A percentile compares a stretch with the other conserved stretches of the same genome.
Conservation (phyloP, 2,329 filamentous ascomycete species). For the Torrubiellomyces zombiae region DNA sequence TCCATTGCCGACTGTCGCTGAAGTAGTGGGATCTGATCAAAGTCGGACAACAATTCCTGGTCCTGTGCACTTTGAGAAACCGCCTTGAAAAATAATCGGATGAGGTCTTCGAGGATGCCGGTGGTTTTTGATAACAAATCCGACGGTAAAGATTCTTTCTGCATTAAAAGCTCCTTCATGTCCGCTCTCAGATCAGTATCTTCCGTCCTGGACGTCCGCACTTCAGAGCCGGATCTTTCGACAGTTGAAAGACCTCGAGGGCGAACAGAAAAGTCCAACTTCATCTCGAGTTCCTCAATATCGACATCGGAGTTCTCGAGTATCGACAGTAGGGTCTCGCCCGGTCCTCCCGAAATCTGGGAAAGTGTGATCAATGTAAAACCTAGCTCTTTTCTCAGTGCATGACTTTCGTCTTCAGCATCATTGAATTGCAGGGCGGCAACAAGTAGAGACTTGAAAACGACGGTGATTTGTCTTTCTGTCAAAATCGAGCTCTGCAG, state of each 20-base stretch:
- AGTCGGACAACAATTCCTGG: conserved; percentile 24
- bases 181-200: conserved; percentile 20
- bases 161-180: conserved; percentile 20
- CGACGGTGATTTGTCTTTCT: conserved; percentile 44
- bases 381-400: conserved; percentile 46
- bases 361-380: conserved; percentile 50
- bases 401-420: conserved; percentile 33
- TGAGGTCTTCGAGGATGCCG: conserved; percentile 40
- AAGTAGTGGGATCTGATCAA: conserved; percentile 39
- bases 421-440: conserved; percentile 41
- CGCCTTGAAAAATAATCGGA: conserved; percentile 38
- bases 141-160: conserved; percentile 23
- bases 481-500: conserved; percentile 43
- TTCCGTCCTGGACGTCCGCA: conserved; percentile 25
- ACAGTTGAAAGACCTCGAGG: conserved; percentile 33
- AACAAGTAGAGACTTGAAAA: conserved; percentile 48
- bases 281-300: conserved; percentile 58
- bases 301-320: conserved; percentile 54
- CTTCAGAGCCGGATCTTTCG: too few species aligned
- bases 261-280: conserved; percentile 53
- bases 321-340: conserved; percentile 47
- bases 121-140: conserved; percentile 35
- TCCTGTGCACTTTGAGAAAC: conserved; percentile 26
- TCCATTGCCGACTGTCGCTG: conserved; percentile 35
- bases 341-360: conserved; percentile 38